Evolutionary conservation across 495 filamentous ascomycete species (phyloP), one percentile per base, ranked within the genome.

Genomic region (Tuber microsphaerosporum): DNA sequence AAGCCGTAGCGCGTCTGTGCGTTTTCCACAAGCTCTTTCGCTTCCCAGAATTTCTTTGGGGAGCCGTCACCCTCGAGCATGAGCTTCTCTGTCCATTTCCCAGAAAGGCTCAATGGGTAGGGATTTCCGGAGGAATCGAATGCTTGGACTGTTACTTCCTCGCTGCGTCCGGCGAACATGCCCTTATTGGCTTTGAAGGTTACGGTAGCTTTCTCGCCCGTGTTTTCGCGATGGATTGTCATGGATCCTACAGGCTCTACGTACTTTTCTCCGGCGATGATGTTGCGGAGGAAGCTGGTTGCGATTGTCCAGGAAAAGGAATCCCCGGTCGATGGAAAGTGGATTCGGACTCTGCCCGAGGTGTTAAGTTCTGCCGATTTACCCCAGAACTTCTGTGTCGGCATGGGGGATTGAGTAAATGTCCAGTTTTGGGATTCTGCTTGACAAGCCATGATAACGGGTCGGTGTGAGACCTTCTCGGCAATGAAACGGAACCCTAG

Each of bases 191-290:
- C 86, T 80, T 96, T 95, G 85, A 99, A 99, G 76, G 93, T 92
- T 43, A 92, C 89, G 37, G 90, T 87, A 10, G 93, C 91, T 82
- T 92, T 92, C 76, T 90, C 89, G 10, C 95, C 93, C 0, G 90
- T 92, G 14, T 88, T 89, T 77, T 99, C 96, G 83, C 94, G 92
- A 70, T 87, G 84, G 39, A 99, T 88, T 26, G 89, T 88, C 89
- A 98, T 92, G 72, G 88, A 91, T 26, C 93, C 93, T 16, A 97
- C 92, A 1, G 95, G 95, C 84, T 99, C 95, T 44, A 97, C 91
- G 82, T 98, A 99, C 85, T 97, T 98, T 85, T 99, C 95, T 41
- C 95, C 95, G 73, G 95, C 94, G 78, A 99, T 95, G 76, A 99
- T 93, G 81, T 99, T 99, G 69, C 95, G 90, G 73, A 99, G 87